Percentiles rank a stretch among this genome's conserved stretches.
These are phyloP conservation scores for Acanthamoeba sp. DNA, from an alignment of 208 protist species.

Conservation along the genomic window DNA sequence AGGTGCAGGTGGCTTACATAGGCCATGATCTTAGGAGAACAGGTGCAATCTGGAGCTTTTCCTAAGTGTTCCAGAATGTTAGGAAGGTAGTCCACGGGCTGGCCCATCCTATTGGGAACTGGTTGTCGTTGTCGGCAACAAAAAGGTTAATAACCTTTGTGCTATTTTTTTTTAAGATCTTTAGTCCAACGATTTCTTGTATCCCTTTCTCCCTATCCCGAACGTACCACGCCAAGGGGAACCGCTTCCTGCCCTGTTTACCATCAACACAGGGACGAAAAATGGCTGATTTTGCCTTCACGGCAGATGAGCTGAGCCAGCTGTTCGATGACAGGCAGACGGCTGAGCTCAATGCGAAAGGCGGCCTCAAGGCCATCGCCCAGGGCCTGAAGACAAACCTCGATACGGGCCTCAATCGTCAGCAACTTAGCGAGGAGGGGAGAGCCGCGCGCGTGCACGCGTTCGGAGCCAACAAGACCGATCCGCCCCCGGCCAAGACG, in stretches of 20 bases:
- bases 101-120: too few relatives aligned
- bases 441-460: not conserved
- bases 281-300: not conserved
- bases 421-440: slow-evolving; percentile 26
- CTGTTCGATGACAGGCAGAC: not conserved
- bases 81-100: too few relatives aligned
- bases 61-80: too few relatives aligned
- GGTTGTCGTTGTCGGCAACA: too few relatives aligned
- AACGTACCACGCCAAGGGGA: too few relatives aligned
- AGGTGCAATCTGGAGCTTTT: too few relatives aligned
- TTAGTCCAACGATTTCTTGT: too few relatives aligned
- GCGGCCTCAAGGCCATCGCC: not conserved
- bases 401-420: not conserved
- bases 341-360: not conserved
- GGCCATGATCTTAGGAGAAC: too few relatives aligned
- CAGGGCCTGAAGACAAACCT: not conserved
- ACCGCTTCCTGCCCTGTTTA: not conserved
- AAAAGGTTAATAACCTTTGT: too few relatives aligned
- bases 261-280: slow-evolving; percentile 18
- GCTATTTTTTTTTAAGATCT: too few relatives aligned
- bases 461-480: slow-evolving; percentile 90
- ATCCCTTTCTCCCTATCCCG: too few relatives aligned
- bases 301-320: slow-evolving; percentile 8
- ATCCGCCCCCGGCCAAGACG: slow-evolving; percentile 88
- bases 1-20: too few relatives aligned